Conservation (phyloP, 768 basidiomycete genomes). For the Mycena vitilis region DNA sequence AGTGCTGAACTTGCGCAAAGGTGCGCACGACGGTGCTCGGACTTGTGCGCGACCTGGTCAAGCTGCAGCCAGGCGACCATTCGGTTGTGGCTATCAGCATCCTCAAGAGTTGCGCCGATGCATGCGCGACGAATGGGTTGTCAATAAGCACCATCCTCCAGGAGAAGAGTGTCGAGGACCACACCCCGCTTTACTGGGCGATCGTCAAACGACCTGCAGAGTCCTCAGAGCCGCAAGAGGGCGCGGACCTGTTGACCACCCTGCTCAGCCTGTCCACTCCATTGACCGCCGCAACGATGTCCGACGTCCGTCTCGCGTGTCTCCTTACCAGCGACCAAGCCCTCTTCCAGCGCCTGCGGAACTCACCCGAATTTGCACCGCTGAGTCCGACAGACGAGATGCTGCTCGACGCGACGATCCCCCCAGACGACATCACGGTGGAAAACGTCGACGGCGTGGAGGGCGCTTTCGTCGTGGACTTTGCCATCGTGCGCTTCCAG, state of each 20-base stretch:
- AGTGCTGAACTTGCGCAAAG: background rate
- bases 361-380: constrained; percentile 61
- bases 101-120: constrained; percentile 59
- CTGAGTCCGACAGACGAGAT: constrained; percentile 66
- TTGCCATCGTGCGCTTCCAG: constrained; percentile 70
- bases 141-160: constrained; percentile 57
- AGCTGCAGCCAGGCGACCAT: constrained; percentile 30
- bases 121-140: constrained; percentile 53
- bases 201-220: constrained; percentile 37
- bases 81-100: constrained; percentile 40
- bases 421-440: constrained; percentile 66
- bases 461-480: constrained; percentile 64
- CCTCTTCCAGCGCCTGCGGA: constrained; percentile 69
- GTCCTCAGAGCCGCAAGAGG: constrained; percentile 8
- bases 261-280: constrained; percentile 52
- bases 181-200: constrained; percentile 65
- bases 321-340: constrained; percentile 69
- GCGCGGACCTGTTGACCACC: constrained; percentile 28
- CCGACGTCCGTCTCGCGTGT: constrained; percentile 77
- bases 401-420: constrained; percentile 55
- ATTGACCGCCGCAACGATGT: constrained; percentile 54
- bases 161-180: constrained; percentile 58
- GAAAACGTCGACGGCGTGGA: constrained; percentile 62
- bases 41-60: constrained; percentile 55
- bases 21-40: constrained; percentile 51